phyloP scores from a whole-genome alignment of 1,139 yeast species.

The Eremothecium gossypii region DNA sequence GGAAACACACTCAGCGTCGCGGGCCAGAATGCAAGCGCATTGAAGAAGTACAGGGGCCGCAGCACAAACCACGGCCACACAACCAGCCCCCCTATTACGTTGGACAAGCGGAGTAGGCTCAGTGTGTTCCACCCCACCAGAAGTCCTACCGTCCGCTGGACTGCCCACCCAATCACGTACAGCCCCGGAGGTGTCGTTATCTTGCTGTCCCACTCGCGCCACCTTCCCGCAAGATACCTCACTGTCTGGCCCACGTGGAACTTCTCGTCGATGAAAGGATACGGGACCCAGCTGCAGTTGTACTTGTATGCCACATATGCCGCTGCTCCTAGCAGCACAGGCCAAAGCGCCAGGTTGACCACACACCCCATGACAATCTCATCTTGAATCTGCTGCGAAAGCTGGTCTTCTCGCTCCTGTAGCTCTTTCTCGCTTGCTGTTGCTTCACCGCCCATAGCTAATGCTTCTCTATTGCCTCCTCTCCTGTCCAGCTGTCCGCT shows the following conservation, averaged over 20 bases:
- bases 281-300: slow-evolving; percentile 20
- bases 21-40: slow-evolving; percentile 39
- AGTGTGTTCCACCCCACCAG: slow-evolving; percentile 31
- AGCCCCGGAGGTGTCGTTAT: slow-evolving; percentile 97
- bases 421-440: no score
- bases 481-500: no score
- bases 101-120: slow-evolving; percentile 45
- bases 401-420: background rate
- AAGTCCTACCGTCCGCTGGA: slow-evolving; percentile 32
- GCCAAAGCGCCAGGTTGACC: slow-evolving; percentile 21
- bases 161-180: slow-evolving; percentile 50
- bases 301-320: slow-evolving; percentile 19
- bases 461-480: no score
- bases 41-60: slow-evolving; percentile 31
- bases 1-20: slow-evolving; percentile 54
- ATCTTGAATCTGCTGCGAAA: slow-evolving; percentile 19
- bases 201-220: slow-evolving; percentile 69
- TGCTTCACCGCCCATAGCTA: no score
- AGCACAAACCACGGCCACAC: slow-evolving; percentile 40
- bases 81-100: slow-evolving; percentile 53
- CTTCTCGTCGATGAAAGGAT: slow-evolving; percentile 51
- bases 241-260: slow-evolving; percentile 80
- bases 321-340: slow-evolving; percentile 18
- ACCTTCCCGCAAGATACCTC: slow-evolving; percentile 52
- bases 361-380: slow-evolving; percentile 25